Evolutionary conservation across 805 yeast species (phyloP), one percentile per base, ranked within the genome.

Genomic region (Candida nitratophila): DNA sequence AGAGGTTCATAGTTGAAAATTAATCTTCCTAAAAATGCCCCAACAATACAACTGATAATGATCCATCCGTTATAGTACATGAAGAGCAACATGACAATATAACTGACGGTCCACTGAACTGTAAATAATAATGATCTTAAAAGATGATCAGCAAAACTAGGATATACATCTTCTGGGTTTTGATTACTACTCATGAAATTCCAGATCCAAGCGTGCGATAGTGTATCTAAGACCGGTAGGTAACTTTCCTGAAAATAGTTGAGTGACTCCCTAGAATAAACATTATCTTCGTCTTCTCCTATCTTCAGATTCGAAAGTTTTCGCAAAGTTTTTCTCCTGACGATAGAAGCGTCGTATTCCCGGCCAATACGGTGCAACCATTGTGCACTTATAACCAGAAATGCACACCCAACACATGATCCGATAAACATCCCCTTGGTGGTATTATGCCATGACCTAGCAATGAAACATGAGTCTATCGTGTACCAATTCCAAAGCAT

Each of bases 401-500:
- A 63, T 56, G 81, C 75, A 10, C 79, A 76, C n/a, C 87, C 87
- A 27, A 83, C 67, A 61, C 88, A 83, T 1, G 85, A 71, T n/a
- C 86, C 87, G 3, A 85, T 87, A 64, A 82, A 82, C 61, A 70
- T 78, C 1, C 81, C 83, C 44, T 65, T 66, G 2, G 79, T 65
- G 15, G 61, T 68, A 38, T 78, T 76, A 46, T 77, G 85, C 89
- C 89, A 82, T 27, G 81, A 63, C 38, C 59, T 65, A 8, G 86
- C 71, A 47, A 83, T 68, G 54, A 82, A 82, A 56, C 87, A 83
- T 5, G 81, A 64, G 50, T 82, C 81, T 26, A 81, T 69, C 0
- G 85, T 79, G 51, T 78, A 67, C 87, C 88, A 82, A 57, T 82
- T 83, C 87, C 88, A 83, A 47, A 78, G 60, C 88, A 82, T 82